Conservation (phyloP, 2,329 filamentous ascomycete species). For the Incumbomyces delicatus region DNA sequence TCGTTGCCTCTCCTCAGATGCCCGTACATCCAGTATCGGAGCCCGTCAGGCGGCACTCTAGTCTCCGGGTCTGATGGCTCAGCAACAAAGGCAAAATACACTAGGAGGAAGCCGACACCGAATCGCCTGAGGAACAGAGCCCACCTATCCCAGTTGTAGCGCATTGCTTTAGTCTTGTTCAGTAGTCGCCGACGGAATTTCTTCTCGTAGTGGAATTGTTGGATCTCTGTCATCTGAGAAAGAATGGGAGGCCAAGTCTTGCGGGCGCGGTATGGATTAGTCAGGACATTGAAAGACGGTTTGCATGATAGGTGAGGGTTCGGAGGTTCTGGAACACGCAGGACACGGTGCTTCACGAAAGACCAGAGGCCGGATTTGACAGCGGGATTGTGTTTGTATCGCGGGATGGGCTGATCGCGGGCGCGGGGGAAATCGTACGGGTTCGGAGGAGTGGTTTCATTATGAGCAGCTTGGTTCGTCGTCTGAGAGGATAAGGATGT, state of each 20-base stretch:
- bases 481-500: too few species aligned
- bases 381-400: slow-evolving; percentile 6
- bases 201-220: slow-evolving; percentile 59
- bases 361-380: slow-evolving; percentile 8
- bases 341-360: slow-evolving; percentile 15
- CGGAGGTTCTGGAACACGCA: slow-evolving; percentile 11
- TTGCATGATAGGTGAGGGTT: slow-evolving; percentile 7
- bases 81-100: slow-evolving; percentile 20
- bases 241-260: slow-evolving; percentile 58
- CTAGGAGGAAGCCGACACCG: slow-evolving; percentile 28
- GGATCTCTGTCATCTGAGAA: slow-evolving; percentile 50
- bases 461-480: slow-evolving; percentile 1
- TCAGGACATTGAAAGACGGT: slow-evolving; percentile 23
- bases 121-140: slow-evolving; percentile 50
- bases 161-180: slow-evolving; percentile 50
- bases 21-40: slow-evolving; percentile 6
- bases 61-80: slow-evolving; percentile 10
- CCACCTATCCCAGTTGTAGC: slow-evolving; percentile 42
- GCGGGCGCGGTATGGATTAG: slow-evolving; percentile 51
- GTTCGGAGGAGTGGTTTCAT: slow-evolving; percentile 7
- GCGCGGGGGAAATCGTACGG: slow-evolving; percentile 5
- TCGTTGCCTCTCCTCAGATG: slow-evolving; percentile 5
- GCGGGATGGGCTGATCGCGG: slow-evolving; percentile 1
- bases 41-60: neutral
- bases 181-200: slow-evolving; percentile 53